Evolutionary conservation across 2,329 filamentous ascomycete species (phyloP), one percentile per base, ranked within the genome.

Genomic region (Meredithiella fracta): DNA sequence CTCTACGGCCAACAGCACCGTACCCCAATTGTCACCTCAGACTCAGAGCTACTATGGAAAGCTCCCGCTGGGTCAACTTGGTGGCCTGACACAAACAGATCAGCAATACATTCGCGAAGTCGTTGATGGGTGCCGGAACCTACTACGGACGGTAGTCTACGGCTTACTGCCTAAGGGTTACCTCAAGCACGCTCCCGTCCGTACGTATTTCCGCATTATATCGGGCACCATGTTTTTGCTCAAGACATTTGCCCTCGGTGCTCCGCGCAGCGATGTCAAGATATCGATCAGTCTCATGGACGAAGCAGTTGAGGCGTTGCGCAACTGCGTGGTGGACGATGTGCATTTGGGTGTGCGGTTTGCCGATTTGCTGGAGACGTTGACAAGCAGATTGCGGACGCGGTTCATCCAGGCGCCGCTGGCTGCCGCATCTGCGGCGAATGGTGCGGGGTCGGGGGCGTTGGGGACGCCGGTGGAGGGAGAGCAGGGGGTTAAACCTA

Each of bases 161-260:
- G 85, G 84, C 1, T 73, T 92, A 17, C 73, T 86, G 3, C 85
- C 85, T 0, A 78, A 78, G 5, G 83, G 83, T 40, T 89, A 86
- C 62, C 79, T 92, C 47, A 86, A 87, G 64, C 86, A 91, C 64
- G 85, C 85, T 0, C 86, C 86, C 0, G 86, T 92, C 3, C 76
- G 86, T 50, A 91, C 86, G 0, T 91, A 91, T 66, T 90, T 92
- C 70, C 80, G 86, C 57, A 91, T 92, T 65, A 87, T 91, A 61
- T 86, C 82, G 58, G 86, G 86, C 3, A 85, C 85, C 60, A 90
- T 91, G 78, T 90, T 92, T 64, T 68, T 92, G 17, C 76, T 92
- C 52, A 92, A 85, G 70, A 91, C 86, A 0, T 91, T 92, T 67
- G 85, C 86, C 0, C 74, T 92, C 1, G 86, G 86, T 17, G 86